phyloP scores from a whole-genome alignment of 352 stramenopile genomes.

The Globisporangium polare region DNA sequence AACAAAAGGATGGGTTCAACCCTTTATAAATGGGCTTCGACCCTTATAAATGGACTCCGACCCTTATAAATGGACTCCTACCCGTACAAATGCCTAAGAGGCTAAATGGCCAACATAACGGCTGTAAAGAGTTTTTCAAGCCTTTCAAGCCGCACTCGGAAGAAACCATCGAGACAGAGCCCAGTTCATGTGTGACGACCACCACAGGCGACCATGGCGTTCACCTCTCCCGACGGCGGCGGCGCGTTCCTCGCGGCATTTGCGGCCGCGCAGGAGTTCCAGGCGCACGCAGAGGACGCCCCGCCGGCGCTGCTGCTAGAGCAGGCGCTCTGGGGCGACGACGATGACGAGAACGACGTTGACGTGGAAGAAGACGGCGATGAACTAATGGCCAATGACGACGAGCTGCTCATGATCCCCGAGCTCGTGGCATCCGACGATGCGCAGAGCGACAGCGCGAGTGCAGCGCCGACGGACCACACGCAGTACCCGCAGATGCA shows the following conservation, averaged over 20 bases:
- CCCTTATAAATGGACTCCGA: too few species aligned
- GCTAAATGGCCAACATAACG: too few species aligned
- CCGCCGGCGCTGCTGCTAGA: slow-evolving; percentile 1
- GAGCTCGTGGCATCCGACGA: not conserved
- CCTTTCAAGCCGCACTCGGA: too few species aligned
- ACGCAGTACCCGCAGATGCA: slow-evolving; percentile 6
- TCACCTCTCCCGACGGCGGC: not conserved
- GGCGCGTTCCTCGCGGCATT: slow-evolving; percentile 5
- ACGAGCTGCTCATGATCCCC: slow-evolving; percentile 3
- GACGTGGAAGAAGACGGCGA: not conserved
- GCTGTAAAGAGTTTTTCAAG: too few species aligned
- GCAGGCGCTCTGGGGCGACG: slow-evolving; percentile 14
- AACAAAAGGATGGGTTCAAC: too few species aligned
- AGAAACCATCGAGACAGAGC: too few species aligned
- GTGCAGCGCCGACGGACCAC: not conserved
- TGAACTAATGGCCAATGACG: not conserved
- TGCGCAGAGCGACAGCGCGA: not conserved
- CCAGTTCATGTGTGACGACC: slow-evolving; percentile 5
- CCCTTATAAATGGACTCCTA: too few species aligned
- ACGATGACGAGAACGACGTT: not conserved
- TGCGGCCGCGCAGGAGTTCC: not conserved
- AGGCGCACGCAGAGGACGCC: not conserved
- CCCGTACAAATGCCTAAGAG: too few species aligned
- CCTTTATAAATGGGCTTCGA: too few species aligned
- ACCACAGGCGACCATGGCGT: slow-evolving; percentile 1